phyloP scores from a whole-genome alignment of 805 yeast genomes.

The Clavispora asparagi region DNA sequence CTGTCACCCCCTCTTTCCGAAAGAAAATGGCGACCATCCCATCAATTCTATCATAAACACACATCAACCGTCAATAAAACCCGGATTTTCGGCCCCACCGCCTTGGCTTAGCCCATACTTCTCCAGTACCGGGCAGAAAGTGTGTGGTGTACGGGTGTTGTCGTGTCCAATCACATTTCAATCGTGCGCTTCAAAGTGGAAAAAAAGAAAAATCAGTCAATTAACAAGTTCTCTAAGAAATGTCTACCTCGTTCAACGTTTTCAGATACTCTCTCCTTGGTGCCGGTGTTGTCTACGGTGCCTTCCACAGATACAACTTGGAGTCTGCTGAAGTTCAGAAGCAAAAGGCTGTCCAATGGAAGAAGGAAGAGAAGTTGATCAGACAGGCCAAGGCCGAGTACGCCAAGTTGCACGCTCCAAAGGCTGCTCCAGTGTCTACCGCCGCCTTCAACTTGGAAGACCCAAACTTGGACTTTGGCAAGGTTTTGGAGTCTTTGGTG shows the following conservation, averaged over 20 bases:
- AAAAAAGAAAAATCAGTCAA: slow-evolving; percentile 5
- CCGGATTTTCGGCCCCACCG: no score
- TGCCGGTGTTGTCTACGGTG: slow-evolving; percentile 85
- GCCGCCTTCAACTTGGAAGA: slow-evolving; percentile 68
- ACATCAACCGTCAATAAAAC: no score
- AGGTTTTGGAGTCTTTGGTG: slow-evolving; percentile 60
- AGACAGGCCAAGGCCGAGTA: slow-evolving; percentile 86
- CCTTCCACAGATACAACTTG: slow-evolving; percentile 70
- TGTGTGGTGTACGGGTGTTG: slow-evolving; percentile 1
- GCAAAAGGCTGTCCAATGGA: slow-evolving; percentile 54
- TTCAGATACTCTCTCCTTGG: slow-evolving; percentile 91
- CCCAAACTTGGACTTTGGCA: slow-evolving; percentile 82
- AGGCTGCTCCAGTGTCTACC: slow-evolving; percentile 22
- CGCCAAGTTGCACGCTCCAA: slow-evolving; percentile 47
- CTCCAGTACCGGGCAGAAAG: no score
- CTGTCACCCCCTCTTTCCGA: no score
- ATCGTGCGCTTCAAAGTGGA: background rate
- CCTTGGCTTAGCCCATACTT: no score
- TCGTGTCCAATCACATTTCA: slow-evolving; percentile 12
- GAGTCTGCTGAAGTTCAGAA: slow-evolving; percentile 54
- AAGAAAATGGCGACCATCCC: no score
- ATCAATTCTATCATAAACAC: no score
- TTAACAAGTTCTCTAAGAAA: slow-evolving; percentile 6
- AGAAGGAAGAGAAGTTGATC: slow-evolving; percentile 68
- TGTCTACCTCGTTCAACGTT: slow-evolving; percentile 51